Evolutionary conservation across 164 flowering plant genomes (phyloP), one percentile per base, ranked within the genome.

Genomic region (Cinnamomum micranthum): DNA sequence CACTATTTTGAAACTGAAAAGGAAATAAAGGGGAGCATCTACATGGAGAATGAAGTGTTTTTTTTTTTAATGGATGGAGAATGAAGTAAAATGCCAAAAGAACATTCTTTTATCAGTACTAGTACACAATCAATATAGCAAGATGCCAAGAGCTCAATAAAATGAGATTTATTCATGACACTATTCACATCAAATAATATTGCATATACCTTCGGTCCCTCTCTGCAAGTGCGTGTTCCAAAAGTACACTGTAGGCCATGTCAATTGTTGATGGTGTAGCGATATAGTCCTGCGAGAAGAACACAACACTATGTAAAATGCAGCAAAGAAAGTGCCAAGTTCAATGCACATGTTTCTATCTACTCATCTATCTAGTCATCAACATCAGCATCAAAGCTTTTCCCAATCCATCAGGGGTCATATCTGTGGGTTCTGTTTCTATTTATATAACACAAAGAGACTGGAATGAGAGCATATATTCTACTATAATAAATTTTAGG

Each of bases 151-250:
- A 22, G 24, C 12, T 64, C 14, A 24, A 64, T 22, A 22, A 4
- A 64, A n/a, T 64, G 67, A 64, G 28, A 22, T 22, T 6, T 64
- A 64, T 22, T 24, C 14, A 24, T 64, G 13, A 64, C 67, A 24
- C 15, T 64, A 64, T 64, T 17, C 27, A 64, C n/a, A 55, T 17
- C 60, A 55, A 55, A 55, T 4, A 55, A 20, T 15, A 11, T 47
- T 9, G 41, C 50, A 67, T 35, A 62, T 91, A 96, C 99, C 99
- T 94, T 82, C 98, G 98, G 65, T 94, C 98, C 80, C 93, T 88
- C 83, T 96, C 99, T 59, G 99, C 89, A 75, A 94, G 86, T 15
- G 99, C 90, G 78, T 96, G 99, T 63, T 96, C 99, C 71, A 96
- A 72, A 75, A 96, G 87, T 70, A 94, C 88, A 83, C 77, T 72